A percentile compares a stretch with the other conserved stretches of the same genome.
Conservation (phyloP, 768 basidiomycete species). For the Punctularia strigosozonata region DNA sequence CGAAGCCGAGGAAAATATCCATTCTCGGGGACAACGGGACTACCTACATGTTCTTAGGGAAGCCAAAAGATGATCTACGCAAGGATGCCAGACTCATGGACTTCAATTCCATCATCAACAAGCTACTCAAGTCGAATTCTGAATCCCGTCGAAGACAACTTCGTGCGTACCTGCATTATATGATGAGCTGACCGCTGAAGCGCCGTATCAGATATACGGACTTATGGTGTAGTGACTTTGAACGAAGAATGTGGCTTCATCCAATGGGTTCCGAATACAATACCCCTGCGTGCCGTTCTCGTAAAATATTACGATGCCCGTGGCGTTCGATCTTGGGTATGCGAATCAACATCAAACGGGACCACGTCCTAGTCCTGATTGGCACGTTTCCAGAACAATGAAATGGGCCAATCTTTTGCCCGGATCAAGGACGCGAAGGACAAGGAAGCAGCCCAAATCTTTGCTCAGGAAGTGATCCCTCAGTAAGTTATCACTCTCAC, state of each 20-base stretch:
- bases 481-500: constrained; percentile 27
- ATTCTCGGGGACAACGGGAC: constrained; percentile 77
- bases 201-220: constrained; percentile 63
- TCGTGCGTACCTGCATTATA: constrained; percentile 37
- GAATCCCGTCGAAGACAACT: constrained; percentile 86
- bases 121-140: constrained; percentile 84
- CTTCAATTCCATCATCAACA: constrained; percentile 96
- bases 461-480: constrained; percentile 41
- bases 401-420: constrained; percentile 34
- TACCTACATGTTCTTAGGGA: constrained; percentile 84
- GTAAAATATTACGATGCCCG: constrained; percentile 50
- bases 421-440: constrained; percentile 39
- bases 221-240: constrained; percentile 95
- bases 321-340: constrained; percentile 36
- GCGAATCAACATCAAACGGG: constrained; percentile 10
- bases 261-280: constrained; percentile 96
- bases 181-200: constrained; percentile 3
- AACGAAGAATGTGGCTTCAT: constrained; percentile 97
- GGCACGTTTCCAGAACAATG: constrained; percentile 21
- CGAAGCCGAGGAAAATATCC: constrained; percentile 83
- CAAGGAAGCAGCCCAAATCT: constrained; percentile 39
- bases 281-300: constrained; percentile 69
- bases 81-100: constrained; percentile 98
- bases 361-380: not conserved
- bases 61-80: constrained; percentile 93